Conservation (phyloP, 306 rosid species). For the Malus asiatica region DNA sequence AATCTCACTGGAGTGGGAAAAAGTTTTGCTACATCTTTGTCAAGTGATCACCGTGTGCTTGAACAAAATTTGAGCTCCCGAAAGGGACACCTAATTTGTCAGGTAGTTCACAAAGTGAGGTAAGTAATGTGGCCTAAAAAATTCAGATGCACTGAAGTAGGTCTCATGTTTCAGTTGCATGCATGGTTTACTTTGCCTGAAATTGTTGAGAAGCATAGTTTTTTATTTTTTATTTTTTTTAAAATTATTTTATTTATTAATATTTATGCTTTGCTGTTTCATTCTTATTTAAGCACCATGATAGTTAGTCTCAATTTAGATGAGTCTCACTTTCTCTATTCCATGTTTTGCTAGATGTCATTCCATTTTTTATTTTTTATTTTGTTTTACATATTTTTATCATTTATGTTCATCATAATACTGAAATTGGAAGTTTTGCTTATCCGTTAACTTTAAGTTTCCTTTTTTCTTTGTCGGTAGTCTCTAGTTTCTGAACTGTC, state of each 20-base stretch:
- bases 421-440: neutral
- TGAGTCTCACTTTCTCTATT: neutral
- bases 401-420: neutral
- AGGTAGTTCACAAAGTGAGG: constrained; percentile 62
- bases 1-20: constrained; percentile 28
- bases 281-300: neutral
- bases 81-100: constrained; percentile 44
- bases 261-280: too few species aligned
- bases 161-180: neutral
- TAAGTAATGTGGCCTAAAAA: constrained; percentile 20
- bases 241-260: neutral
- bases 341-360: neutral
- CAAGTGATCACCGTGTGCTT: constrained; percentile 27
- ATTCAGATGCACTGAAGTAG: neutral
- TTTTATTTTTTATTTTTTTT: too few species aligned
- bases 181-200: neutral
- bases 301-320: neutral
- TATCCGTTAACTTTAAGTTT: neutral
- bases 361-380: neutral
- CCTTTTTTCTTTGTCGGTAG: neutral
- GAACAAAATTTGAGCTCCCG: constrained; percentile 34
- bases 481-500: neutral
- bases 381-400: neutral
- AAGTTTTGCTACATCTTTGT: constrained; percentile 28
- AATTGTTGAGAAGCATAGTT: neutral